Evolutionary conservation across 441 rosid species (phyloP).

Genomic region (Pelargonium fulgidum): DNA sequence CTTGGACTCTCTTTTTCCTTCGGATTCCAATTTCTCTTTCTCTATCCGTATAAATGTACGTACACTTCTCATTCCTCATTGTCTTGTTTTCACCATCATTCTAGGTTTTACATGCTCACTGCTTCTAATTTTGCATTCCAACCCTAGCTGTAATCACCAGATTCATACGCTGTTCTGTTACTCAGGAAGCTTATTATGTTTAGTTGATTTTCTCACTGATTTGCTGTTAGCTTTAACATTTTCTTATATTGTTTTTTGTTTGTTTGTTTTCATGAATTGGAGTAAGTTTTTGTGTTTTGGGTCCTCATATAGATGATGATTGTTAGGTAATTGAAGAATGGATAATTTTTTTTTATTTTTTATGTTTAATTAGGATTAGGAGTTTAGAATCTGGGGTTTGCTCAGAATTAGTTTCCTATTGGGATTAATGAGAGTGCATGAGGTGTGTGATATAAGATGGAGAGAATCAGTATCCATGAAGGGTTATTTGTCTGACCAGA

Average conservation of each 20-base stretch:
- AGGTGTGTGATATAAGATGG: too few relatives aligned
- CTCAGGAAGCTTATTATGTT: neutral
- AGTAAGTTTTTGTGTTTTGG: too few relatives aligned
- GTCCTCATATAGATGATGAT: too few relatives aligned
- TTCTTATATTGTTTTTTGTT: neutral
- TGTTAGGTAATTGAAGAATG: too few relatives aligned
- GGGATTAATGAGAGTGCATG: too few relatives aligned
- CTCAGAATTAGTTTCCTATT: too few relatives aligned
- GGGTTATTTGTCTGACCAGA: too few relatives aligned
- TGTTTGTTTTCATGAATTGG: neutral
- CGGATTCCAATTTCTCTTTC: slow-evolving; percentile 8
- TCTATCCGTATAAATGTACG: neutral
- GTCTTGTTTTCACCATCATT: neutral
- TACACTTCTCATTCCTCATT: neutral
- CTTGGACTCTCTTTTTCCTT: slow-evolving; percentile 15
- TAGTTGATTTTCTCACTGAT: neutral
- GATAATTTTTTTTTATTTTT: too few relatives aligned
- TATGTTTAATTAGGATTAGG: too few relatives aligned
- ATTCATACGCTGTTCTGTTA: neutral
- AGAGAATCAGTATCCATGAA: too few relatives aligned
- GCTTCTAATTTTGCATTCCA: neutral
- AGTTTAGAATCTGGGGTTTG: too few relatives aligned
- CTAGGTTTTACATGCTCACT: neutral
- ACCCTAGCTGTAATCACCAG: neutral
- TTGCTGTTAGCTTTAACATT: too few relatives aligned